A percentile compares a stretch with the other conserved stretches of the same genome.
These are phyloP conservation scores for Hermanozyma aechmeae DNA, from an alignment of 805 yeast genomes.

Conservation along the genomic window DNA sequence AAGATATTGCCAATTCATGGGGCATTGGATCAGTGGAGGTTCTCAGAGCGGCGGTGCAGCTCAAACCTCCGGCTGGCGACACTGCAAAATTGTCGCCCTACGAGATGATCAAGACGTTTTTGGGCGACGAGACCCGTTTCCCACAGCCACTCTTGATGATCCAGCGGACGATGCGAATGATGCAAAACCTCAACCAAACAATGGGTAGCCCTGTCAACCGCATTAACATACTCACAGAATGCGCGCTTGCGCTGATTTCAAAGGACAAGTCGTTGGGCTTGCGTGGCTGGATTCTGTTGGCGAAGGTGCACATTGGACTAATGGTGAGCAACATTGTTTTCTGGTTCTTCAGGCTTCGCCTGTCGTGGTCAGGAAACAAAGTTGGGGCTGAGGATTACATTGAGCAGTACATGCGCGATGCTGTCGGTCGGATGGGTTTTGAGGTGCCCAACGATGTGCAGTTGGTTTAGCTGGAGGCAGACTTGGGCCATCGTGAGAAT, in stretches of 20 bases:
- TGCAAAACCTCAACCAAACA: slow-evolving; percentile 57
- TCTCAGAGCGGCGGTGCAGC: slow-evolving; percentile 46
- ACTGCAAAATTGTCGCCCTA: slow-evolving; percentile 22
- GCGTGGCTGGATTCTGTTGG: slow-evolving; percentile 8
- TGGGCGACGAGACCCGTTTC: slow-evolving; percentile 54
- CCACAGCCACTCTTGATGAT: slow-evolving; percentile 60
- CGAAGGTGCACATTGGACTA: slow-evolving; percentile 15
- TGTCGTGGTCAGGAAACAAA: slow-evolving; percentile 21
- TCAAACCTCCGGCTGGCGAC: slow-evolving; percentile 34
- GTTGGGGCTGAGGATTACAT: slow-evolving; percentile 35
- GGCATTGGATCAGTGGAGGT: slow-evolving; percentile 60
- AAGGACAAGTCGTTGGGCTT: slow-evolving; percentile 6
- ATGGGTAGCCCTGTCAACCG: slow-evolving; percentile 73
- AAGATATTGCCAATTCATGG: slow-evolving; percentile 47
- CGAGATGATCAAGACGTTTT: slow-evolving; percentile 39
- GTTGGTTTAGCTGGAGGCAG: too few species aligned
- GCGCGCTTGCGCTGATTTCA: slow-evolving; percentile 29
- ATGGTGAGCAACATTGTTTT: slow-evolving; percentile 24
- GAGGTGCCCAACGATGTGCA: too few species aligned
- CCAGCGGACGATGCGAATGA: slow-evolving; percentile 64
- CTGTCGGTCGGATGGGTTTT: slow-evolving; percentile 35
- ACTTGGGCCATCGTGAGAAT: too few species aligned
- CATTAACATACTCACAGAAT: slow-evolving; percentile 49
- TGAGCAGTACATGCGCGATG: slow-evolving; percentile 33
- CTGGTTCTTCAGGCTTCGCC: slow-evolving; percentile 21